Evolutionary conservation across 177 flowering plant genomes (phyloP), one percentile per base, ranked within the genome.

Genomic region (Vitis hybrid): DNA sequence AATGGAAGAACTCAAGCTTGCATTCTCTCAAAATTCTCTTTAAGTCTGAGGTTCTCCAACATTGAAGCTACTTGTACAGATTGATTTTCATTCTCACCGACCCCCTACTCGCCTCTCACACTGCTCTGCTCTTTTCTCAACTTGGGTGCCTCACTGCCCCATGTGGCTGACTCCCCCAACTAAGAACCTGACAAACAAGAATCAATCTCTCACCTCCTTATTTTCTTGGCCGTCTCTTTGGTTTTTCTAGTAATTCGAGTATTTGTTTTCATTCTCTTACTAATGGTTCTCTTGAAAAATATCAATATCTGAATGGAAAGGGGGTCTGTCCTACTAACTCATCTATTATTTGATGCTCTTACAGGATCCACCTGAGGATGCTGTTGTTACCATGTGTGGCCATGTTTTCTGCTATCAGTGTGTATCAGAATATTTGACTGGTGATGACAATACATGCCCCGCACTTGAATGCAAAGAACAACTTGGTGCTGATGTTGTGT

Each of bases 401-500:
- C 99, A 95, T 78, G 93, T 91, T 66, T 95, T 95, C 79, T 95
- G 99, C 83, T 84, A 88, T 77, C 98, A 93, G 77, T 95, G 99
- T 79, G 92, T 92, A 13, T 86, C 93, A 19, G 97, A 93, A 62
- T 77, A 77, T 77, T 70, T 93, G 73, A 86, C 89, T 5, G 98
- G 98, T 29, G 99, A 95, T 77, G 97, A 93, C 69, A 87, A 87
- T 73, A 64, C 68, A 11, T 95, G 99, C 77, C 98, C 98, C 19
- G 88, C 86, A 39, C 57, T 60, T 68, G 79, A 51, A 45, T 95
- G 99, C 79, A 93, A 81, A 75, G 89, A 85, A 68, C 93, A 77
- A 78, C 80, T 95, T 56, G 87, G 89, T 65, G 29, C 78, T 66
- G 97, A 90, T 75, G 75, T 79, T 70, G 85, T 88, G 16, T 95